Percentiles rank a stretch among this genome's conserved stretches.
These are phyloP conservation scores for Mallotus repandus DNA, from an alignment of 441 rosid genomes.

Conservation along the genomic window DNA sequence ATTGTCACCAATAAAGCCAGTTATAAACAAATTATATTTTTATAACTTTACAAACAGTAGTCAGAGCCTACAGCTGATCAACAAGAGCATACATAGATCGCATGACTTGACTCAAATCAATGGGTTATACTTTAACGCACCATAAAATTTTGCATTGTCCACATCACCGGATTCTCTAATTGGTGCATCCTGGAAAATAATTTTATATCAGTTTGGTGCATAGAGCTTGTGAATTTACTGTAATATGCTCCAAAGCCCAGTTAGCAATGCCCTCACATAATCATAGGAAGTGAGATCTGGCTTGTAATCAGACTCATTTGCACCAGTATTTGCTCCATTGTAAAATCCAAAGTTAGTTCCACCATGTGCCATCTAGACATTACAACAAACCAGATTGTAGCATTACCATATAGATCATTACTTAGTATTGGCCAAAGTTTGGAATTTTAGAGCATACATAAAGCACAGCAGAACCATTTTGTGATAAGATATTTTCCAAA, in stretches of 20 bases:
- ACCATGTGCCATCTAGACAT: constrained; percentile 93
- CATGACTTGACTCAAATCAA: not conserved
- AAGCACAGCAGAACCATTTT: constrained; percentile 89
- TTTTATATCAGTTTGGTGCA: constrained; percentile 19
- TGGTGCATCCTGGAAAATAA: constrained; percentile 79
- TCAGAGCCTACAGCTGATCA: not conserved
- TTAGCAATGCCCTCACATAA: constrained; percentile 51
- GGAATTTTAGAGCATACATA: constrained; percentile 53
- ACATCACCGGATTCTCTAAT: constrained; percentile 88
- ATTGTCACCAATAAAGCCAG: not conserved
- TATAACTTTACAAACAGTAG: not conserved
- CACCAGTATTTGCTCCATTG: constrained; percentile 87
- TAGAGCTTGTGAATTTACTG: constrained; percentile 4
- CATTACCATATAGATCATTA: constrained; percentile 15
- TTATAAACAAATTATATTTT: not conserved
- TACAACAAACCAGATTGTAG: constrained; percentile 15
- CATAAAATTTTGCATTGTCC: constrained; percentile 66
- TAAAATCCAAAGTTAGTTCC: constrained; percentile 98
- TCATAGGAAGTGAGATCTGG: constrained; percentile 96
- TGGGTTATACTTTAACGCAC: constrained; percentile 32
- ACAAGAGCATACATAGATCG: not conserved
- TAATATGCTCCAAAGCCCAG: constrained; percentile 10
- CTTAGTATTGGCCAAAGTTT: constrained; percentile 16
- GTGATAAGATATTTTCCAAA: constrained; percentile 71
- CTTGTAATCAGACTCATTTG: constrained; percentile 62